A percentile compares a stretch with the other conserved stretches of the same genome.
These are phyloP conservation scores for Verbascum thapsus DNA, from an alignment of 257 asterid species.

Conservation along the genomic window DNA sequence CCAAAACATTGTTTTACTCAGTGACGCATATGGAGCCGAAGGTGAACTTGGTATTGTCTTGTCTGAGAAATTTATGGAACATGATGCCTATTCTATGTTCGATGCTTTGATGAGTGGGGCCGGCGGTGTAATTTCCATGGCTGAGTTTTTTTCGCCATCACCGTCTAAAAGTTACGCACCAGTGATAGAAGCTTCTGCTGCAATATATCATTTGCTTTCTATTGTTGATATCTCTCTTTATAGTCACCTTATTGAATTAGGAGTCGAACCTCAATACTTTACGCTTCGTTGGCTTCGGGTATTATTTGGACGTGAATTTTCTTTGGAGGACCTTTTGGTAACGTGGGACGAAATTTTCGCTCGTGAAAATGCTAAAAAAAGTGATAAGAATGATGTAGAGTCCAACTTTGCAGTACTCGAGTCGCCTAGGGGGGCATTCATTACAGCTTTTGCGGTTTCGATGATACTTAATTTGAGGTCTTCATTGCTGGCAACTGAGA, in stretches of 20 bases:
- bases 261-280: constrained; percentile 84
- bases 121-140: constrained; percentile 69
- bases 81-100: constrained; percentile 79
- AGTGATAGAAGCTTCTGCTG: constrained; percentile 76
- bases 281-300: constrained; percentile 87
- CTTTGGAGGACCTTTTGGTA: constrained; percentile 62
- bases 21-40: constrained; percentile 88
- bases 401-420: constrained; percentile 48
- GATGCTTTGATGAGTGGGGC: constrained; percentile 75
- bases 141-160: constrained; percentile 62
- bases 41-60: constrained; percentile 80
- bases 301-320: constrained; percentile 80
- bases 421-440: constrained; percentile 79
- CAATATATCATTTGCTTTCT: constrained; percentile 75
- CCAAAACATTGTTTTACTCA: constrained; percentile 52
- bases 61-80: constrained; percentile 83
- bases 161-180: constrained; percentile 52
- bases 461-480: constrained; percentile 75
- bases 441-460: constrained; percentile 78
- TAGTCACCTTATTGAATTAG: constrained; percentile 76
- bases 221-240: constrained; percentile 69
- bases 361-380: constrained; percentile 43
- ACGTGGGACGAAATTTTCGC: constrained; percentile 83
- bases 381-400: constrained; percentile 39
- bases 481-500: constrained; percentile 76